These are phyloP conservation scores for Penicillium steckii DNA, from an alignment of 495 filamentous ascomycete species.

Conservation along the genomic window DNA sequence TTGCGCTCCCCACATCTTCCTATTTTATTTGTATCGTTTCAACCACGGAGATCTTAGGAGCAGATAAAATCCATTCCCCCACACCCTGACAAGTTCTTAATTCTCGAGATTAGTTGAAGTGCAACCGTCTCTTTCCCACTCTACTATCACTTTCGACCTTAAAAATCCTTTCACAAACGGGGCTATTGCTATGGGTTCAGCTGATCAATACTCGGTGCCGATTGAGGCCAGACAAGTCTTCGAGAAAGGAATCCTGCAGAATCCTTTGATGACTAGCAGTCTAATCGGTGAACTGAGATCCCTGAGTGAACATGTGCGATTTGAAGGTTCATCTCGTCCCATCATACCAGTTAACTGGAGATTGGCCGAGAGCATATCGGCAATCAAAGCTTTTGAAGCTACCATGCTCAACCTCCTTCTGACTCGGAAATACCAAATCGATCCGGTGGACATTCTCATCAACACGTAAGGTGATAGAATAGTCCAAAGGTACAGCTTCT, in stretches of 20 bases:
- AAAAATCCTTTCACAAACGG: neutral
- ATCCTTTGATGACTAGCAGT: constrained; percentile 6
- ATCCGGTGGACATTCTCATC: constrained; percentile 42
- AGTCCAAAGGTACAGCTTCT: neutral
- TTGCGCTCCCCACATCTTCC: too few relatives aligned
- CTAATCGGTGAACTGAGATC: neutral
- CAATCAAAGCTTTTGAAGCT: constrained; percentile 62
- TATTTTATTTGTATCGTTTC: too few relatives aligned
- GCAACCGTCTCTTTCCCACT: neutral
- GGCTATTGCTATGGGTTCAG: neutral
- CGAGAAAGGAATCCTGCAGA: constrained; percentile 8
- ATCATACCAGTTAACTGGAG: constrained; percentile 37
- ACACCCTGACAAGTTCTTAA: too few relatives aligned
- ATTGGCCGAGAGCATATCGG: constrained; percentile 57
- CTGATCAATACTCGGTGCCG: neutral
- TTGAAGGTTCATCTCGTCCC: constrained; percentile 1
- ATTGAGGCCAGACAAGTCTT: constrained; percentile 1
- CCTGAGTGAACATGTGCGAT: constrained; percentile 2
- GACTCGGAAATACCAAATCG: constrained; percentile 34
- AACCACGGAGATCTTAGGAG: too few relatives aligned
- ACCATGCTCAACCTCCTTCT: constrained; percentile 53
- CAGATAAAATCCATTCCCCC: too few relatives aligned
- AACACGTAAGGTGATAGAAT: constrained; percentile 41
- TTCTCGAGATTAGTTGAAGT: too few relatives aligned
- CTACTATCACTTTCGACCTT: neutral